Evolutionary conservation across 495 filamentous ascomycete genomes (phyloP).

Genomic region (Lasiosphaeria ovina): DNA sequence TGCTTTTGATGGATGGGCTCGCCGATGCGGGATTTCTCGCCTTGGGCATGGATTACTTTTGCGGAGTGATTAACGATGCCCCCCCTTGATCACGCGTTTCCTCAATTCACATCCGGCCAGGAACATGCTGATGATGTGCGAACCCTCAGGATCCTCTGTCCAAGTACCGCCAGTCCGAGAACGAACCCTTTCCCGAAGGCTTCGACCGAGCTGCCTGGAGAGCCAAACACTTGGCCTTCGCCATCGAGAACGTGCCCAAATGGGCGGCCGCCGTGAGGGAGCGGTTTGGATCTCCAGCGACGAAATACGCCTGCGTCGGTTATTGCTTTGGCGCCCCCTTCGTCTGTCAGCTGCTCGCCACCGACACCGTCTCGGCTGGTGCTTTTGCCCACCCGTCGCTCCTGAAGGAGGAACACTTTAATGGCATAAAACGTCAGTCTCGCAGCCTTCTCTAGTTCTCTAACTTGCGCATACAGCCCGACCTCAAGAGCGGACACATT

Average conservation of each 20-base stretch:
- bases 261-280: slow-evolving; percentile 33
- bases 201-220: slow-evolving; percentile 45
- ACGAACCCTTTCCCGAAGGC: slow-evolving; percentile 25
- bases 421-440: slow-evolving; percentile 23
- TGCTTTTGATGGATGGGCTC: slow-evolving; percentile 43
- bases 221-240: slow-evolving; percentile 36
- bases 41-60: slow-evolving; percentile 44
- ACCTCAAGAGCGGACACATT: background rate
- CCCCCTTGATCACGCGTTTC: background rate
- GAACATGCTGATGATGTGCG: background rate
- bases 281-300: slow-evolving; percentile 30
- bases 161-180: slow-evolving; percentile 35
- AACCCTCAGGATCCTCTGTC: slow-evolving; percentile 35
- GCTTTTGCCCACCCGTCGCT: slow-evolving; percentile 44
- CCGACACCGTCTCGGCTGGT: slow-evolving; percentile 28
- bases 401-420: slow-evolving; percentile 39
- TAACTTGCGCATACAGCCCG: background rate
- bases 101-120: background rate
- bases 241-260: slow-evolving; percentile 30
- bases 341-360: slow-evolving; percentile 33
- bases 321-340: slow-evolving; percentile 47
- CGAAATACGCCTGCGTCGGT: slow-evolving; percentile 39
- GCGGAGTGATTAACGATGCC: slow-evolving; percentile 25
- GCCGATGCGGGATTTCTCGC: slow-evolving; percentile 41
- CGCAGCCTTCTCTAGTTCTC: background rate